A percentile compares a stretch with the other conserved stretches of the same genome.
Evolutionary conservation across 2,329 filamentous ascomycete species (phyloP).

Genomic region (Fusarium sp.): DNA sequence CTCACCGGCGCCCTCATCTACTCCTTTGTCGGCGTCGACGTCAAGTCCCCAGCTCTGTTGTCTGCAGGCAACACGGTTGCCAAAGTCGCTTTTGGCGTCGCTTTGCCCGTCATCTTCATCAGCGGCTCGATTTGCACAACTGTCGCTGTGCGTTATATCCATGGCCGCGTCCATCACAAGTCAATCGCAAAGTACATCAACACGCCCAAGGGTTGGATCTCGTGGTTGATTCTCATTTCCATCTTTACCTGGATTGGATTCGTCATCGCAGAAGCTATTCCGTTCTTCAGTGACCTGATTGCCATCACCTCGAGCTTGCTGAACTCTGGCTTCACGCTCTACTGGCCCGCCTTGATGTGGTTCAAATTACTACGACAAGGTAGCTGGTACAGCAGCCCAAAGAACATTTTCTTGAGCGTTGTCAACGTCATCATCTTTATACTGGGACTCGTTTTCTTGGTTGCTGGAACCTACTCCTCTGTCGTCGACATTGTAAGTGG

Average conservation of each 20-base stretch:
- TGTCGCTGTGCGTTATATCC: constrained; percentile 50
- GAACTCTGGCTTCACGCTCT: constrained; percentile 54
- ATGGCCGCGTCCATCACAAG: constrained; percentile 44
- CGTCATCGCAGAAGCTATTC: constrained; percentile 71
- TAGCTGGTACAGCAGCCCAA: constrained; percentile 25
- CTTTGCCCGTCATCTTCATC: constrained; percentile 73
- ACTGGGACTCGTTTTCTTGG: constrained; percentile 29
- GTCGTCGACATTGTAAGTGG: constrained; percentile 30
- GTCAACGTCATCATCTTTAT: constrained; percentile 33
- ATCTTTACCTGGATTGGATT: constrained; percentile 56
- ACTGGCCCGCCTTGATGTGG: constrained; percentile 52
- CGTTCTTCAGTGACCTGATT: constrained; percentile 74
- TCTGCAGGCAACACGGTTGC: constrained; percentile 64
- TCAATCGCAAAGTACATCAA: constrained; percentile 39
- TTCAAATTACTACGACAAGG: constrained; percentile 49
- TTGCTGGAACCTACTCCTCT: constrained; percentile 29
- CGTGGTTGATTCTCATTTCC: constrained; percentile 67
- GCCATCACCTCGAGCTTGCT: constrained; percentile 58
- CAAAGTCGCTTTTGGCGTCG: constrained; percentile 53
- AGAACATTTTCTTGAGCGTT: constrained; percentile 24
- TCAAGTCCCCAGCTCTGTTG: constrained; percentile 70
- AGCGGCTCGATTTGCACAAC: constrained; percentile 70
- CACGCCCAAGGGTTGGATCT: constrained; percentile 47
- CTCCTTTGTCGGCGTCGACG: constrained; percentile 67
- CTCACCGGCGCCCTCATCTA: constrained; percentile 71